Evolutionary conservation across 1,139 yeast species (phyloP), one percentile per base, ranked within the genome.

Genomic region (Arxiozyma telluris): DNA sequence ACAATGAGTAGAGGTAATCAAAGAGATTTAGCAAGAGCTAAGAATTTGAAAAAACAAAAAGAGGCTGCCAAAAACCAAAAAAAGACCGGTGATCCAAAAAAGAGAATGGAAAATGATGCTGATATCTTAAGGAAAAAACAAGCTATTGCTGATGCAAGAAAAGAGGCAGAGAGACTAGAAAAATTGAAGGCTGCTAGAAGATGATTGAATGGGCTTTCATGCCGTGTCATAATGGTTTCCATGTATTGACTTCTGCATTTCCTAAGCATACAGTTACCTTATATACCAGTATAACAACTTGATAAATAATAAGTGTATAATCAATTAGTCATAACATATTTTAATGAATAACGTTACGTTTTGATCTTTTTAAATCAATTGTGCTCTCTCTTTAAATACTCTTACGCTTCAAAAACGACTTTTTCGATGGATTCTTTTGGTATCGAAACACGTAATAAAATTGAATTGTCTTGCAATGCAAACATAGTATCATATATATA

Each of bases 1-100:
- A 34, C 20, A 53, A 91, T 91, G 98, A 85, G 96, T 52, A 81
- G 98, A 76, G 98, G 98, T 39, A 93, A 93, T 72, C 98, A 93
- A 73, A 81, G 98, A 71, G 98, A 93, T 51, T 79, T 87, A 64
- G 97, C 97, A 34, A 80, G 98, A 68, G 90, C 84, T 57, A 91
- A 88, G 74, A 89, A 88, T 72, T 70, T 74, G 68, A 93, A 91
- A 76, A 91, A 91, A 72, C 84, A 80, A 66, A 80, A 80, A 61
- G 86, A 81, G 46, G 76, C 76, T 4, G 72, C 74, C 30, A 83
- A 84, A 69, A 76, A 73, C 64, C 79, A 78, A 68, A 88, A 89
- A 76, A 81, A 80, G 66, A 77, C 74, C 5, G 97, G 97, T 34
- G 96, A 89, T 66, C 93, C 95, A 46, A 76, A 77, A 59, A 87